Conservation (phyloP, 139 green algal species). For the Chlamydomonas urium region DNA sequence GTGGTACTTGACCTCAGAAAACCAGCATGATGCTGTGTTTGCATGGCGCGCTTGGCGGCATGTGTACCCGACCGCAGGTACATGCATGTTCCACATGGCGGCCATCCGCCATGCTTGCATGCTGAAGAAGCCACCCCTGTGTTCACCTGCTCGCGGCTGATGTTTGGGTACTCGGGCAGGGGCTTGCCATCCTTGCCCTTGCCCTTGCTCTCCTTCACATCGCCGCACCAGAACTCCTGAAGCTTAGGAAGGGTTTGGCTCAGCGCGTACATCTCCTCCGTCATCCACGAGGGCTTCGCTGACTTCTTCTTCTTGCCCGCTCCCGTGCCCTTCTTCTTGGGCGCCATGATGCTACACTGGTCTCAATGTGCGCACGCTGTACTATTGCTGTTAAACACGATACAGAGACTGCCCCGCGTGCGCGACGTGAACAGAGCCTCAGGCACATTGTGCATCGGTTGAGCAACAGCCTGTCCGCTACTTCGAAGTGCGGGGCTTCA, state of each 20-base stretch:
- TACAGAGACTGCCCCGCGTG: neutral
- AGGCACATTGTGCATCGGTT: neutral
- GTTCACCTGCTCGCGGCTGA: slow-evolving; percentile 30
- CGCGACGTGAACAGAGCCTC: neutral
- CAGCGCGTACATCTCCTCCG: slow-evolving; percentile 29
- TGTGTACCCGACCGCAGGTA: neutral
- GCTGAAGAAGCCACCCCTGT: neutral
- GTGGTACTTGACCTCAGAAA: no score
- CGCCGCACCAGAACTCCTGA: slow-evolving; percentile 37
- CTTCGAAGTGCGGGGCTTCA: neutral
- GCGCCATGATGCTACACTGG: slow-evolving; percentile 15
- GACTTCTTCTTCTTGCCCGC: slow-evolving; percentile 24
- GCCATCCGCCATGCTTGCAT: neutral
- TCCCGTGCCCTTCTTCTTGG: slow-evolving; percentile 24
- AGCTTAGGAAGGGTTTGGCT: slow-evolving; percentile 26
- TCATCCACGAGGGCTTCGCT: slow-evolving; percentile 33
- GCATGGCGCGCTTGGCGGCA: neutral
- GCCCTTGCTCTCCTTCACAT: slow-evolving; percentile 41
- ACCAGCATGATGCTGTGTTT: neutral
- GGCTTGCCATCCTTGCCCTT: slow-evolving; percentile 30
- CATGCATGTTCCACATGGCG: neutral
- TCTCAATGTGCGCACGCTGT: no score
- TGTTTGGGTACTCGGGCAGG: slow-evolving; percentile 18
- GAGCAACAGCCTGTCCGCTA: neutral
- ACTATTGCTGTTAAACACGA: no score